These are phyloP conservation scores for Ganoderma lucidum DNA, from an alignment of 1,284 basidiomycete species.

Conservation along the genomic window DNA sequence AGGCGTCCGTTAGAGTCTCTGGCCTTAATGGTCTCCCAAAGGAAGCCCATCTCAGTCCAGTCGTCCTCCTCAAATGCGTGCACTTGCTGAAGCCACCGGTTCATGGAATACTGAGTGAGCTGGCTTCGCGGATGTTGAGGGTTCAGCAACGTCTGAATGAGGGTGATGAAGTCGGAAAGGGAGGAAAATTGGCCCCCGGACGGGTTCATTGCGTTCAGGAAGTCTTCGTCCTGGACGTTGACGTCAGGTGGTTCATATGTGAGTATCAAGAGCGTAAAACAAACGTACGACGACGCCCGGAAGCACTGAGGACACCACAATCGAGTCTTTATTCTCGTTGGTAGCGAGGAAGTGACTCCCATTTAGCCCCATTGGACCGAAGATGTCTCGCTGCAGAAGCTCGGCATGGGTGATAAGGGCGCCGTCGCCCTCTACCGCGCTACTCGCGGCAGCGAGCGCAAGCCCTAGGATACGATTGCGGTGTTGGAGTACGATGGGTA, in stretches of 20 bases:
- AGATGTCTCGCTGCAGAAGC: constrained; percentile 50
- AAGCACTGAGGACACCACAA: constrained; percentile 32
- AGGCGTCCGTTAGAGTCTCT: constrained; percentile 44
- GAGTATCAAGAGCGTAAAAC: background rate
- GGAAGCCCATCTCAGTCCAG: constrained; percentile 51
- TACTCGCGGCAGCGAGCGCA: constrained; percentile 51
- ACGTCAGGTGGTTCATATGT: constrained; percentile 21
- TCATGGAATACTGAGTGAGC: constrained; percentile 45
- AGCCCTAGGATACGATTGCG: constrained; percentile 51
- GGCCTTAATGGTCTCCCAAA: constrained; percentile 56
- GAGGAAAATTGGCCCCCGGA: constrained; percentile 59
- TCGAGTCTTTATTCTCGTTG: constrained; percentile 27
- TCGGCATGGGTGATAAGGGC: constrained; percentile 48
- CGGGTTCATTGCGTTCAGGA: constrained; percentile 51
- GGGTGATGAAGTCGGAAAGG: constrained; percentile 49
- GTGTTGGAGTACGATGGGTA: constrained; percentile 61
- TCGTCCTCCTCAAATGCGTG: constrained; percentile 47
- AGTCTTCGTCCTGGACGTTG: constrained; percentile 43
- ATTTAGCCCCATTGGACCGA: constrained; percentile 34
- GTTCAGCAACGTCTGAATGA: constrained; percentile 54
- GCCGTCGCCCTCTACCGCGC: constrained; percentile 33
- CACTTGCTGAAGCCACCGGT: constrained; percentile 53
- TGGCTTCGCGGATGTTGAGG: constrained; percentile 46
- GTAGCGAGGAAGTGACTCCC: constrained; percentile 36
- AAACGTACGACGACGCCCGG: constrained; percentile 33